A percentile compares a stretch with the other conserved stretches of the same genome.
phyloP scores from a whole-genome alignment of 2,329 filamentous ascomycete species.

The Cryphonectria nitschkei region DNA sequence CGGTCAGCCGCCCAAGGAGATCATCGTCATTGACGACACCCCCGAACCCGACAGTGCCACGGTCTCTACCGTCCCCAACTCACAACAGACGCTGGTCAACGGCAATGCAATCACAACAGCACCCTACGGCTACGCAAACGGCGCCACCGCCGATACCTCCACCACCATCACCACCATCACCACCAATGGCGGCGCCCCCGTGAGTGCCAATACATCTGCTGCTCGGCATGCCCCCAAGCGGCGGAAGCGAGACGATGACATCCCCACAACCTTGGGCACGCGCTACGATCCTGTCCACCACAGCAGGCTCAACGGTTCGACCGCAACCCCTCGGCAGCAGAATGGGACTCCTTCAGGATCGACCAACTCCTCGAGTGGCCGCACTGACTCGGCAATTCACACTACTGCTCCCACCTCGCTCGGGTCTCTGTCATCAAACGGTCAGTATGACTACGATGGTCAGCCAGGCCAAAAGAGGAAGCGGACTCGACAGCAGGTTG shows the following conservation, averaged over 20 bases:
- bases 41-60: slow-evolving; percentile 57
- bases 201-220: slow-evolving; percentile 32
- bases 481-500: slow-evolving; percentile 76
- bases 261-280: slow-evolving; percentile 32
- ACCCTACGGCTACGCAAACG: slow-evolving; percentile 39
- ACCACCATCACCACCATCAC: background rate
- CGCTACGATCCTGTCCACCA: slow-evolving; percentile 75
- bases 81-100: slow-evolving; percentile 45
- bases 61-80: slow-evolving; percentile 38
- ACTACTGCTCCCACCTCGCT: slow-evolving; percentile 90
- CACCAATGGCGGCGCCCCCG: slow-evolving; percentile 14
- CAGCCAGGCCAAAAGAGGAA: slow-evolving; percentile 87
- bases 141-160: slow-evolving; percentile 7
- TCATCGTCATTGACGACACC: slow-evolving; percentile 82
- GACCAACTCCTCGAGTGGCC: slow-evolving; percentile 74
- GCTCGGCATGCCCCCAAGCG: slow-evolving; percentile 69
- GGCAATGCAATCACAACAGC: slow-evolving; percentile 29
- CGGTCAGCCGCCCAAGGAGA: slow-evolving; percentile 81
- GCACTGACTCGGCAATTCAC: slow-evolving; percentile 78
- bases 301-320: slow-evolving; percentile 68
- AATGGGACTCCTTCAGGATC: slow-evolving; percentile 65
- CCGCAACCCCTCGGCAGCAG: slow-evolving; percentile 72
- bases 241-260: slow-evolving; percentile 68
- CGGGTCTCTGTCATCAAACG: slow-evolving; percentile 66
- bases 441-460: slow-evolving; percentile 68